Evolutionary conservation across 2,329 filamentous ascomycete genomes (phyloP), one percentile per base, ranked within the genome.

Genomic region (Fusarium graminum): DNA sequence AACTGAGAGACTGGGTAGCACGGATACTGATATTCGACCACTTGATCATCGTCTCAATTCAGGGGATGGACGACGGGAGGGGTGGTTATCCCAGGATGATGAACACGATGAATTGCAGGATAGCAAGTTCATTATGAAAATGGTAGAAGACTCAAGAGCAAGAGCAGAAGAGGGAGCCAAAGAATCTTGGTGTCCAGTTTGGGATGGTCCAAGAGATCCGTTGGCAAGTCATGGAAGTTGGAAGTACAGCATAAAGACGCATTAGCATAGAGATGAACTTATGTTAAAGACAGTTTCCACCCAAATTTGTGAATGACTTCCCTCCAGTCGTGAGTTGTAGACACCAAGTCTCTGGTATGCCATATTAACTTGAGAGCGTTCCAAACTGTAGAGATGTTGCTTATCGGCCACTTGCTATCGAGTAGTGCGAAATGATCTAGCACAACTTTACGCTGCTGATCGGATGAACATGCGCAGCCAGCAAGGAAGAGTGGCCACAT

Each of bases 401-500:
- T 72, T 2, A 72, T 58, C 1, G 69, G 69, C 69, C 69, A 72
- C 44, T 70, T 59, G 14, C 58, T 61, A 32, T 72, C 67, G 44
- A 72, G 52, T 17, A 70, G 26, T 3, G 58, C 29, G 30, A 72
- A 72, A 6, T 68, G 50, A 16, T 65, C 63, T 30, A 72, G 28
- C 25, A 72, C 63, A 4, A 34, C 19, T 32, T 72, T 72, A 29
- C 69, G 69, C 30, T 72, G 67, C 8, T 68, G 50, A 13, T 72
- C 69, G 6, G 57, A 63, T 4, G 65, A 69, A 25, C 69, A 71
- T 17, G 68, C 42, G 6, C 69, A 72, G n/a, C 69, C 69, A 10
- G 69, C 69, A 19, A 72, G 19, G 36, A 72, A 72, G 2, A 72
- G 60, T 0, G 69, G 69, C 69, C 69, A 72, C 69, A 72, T 72